Evolutionary conservation across 164 flowering plant species (phyloP).

Genomic region (grape (Vitis vinifera)): DNA sequence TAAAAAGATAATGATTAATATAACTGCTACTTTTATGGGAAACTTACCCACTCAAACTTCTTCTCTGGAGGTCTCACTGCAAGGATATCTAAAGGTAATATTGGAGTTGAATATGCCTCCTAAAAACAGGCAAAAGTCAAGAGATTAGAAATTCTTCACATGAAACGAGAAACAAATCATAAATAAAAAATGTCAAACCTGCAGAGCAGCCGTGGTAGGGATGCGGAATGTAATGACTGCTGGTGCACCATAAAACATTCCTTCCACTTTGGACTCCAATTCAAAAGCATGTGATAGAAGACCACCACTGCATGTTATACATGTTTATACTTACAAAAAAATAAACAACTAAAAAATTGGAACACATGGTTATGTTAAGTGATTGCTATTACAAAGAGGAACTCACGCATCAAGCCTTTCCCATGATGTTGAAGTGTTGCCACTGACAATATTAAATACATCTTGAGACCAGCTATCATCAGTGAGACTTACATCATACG

Average conservation of each 20-base stretch:
- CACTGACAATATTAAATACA: constrained; percentile 58
- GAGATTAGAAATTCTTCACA: constrained; percentile 1
- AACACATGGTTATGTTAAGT: not conserved
- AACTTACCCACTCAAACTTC: constrained; percentile 75
- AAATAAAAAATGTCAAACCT: constrained; percentile 41
- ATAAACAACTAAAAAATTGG: not conserved
- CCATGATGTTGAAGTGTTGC: constrained; percentile 81
- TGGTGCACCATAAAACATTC: constrained; percentile 64
- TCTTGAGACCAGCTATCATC: constrained; percentile 84
- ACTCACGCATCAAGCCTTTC: constrained; percentile 95
- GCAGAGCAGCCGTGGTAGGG: constrained; percentile 77
- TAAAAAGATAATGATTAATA: not conserved
- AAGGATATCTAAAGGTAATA: constrained; percentile 76
- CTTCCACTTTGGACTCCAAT: constrained; percentile 68
- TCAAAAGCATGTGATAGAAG: constrained; percentile 74
- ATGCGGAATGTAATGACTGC: constrained; percentile 82
- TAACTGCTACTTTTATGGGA: not conserved
- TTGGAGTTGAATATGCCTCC: constrained; percentile 85
- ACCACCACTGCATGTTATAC: constrained; percentile 56
- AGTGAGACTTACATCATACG: constrained; percentile 74
- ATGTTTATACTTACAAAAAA: not conserved
- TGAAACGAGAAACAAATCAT: not conserved
- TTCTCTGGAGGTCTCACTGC: constrained; percentile 82
- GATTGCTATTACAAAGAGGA: not conserved
- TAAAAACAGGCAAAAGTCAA: constrained; percentile 22